Evolutionary conservation across 768 basidiomycete species (phyloP), one percentile per base, ranked within the genome.

Genomic region (Pulveroboletus sp.): DNA sequence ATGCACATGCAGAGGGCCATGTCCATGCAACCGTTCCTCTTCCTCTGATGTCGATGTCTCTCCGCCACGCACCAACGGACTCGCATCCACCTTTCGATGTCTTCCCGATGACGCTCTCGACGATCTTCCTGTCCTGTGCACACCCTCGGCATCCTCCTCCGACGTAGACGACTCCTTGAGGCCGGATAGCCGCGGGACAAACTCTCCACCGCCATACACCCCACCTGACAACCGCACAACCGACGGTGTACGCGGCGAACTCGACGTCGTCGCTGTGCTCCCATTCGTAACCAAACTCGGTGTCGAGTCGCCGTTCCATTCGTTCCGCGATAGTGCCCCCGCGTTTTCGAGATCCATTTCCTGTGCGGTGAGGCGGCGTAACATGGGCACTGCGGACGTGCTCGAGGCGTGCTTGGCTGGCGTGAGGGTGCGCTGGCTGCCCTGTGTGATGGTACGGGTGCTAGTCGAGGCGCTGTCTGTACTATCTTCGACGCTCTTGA

Each of bases 281-380:
- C 34, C 55, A 16, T 32, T 57, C n/a, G 62, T 57, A 21, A 51
- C 23, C 37, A 63, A 42, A 45, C 62, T 63, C 3, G 62, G 63
- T 9, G 60, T 65, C 25, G 62, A 63, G 20, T 31, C 44, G 0
- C 25, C n/a, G 1, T 55, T 46, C 48, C 40, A 50, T 10, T 29
- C 40, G 33, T n/a, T 41, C 21, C 12, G 50, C 14, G 32, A 37
- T 8, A 42, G 40, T 4, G 24, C n/a, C 16, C 49, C 42, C 10
- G 20, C 29, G 4, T 19, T 20, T 5, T 31, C 36, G 3, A 45
- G 34, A 6, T 34, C 46, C 40, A 39, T 43, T n/a, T 46, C 56
- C 38, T 50, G 62, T 10, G 45, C 46, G 40, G 41, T 53, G 36
- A 61, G 16, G 38, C 57, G 53, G 19, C 57, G 53, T 44, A 61